These are phyloP conservation scores for Termitomyces sp. DNA, from an alignment of 768 basidiomycete genomes.

Conservation along the genomic window DNA sequence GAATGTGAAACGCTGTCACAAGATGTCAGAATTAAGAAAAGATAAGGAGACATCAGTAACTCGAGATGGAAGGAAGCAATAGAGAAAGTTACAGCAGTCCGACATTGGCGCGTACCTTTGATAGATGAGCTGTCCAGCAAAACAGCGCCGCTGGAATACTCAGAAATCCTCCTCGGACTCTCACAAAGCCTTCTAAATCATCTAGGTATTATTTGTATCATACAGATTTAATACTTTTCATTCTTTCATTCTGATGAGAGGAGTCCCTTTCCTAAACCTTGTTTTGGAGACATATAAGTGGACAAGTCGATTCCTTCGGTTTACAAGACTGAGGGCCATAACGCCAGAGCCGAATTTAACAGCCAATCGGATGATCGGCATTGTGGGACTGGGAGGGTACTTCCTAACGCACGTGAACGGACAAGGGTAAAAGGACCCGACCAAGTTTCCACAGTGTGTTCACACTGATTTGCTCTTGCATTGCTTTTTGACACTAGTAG, in stretches of 20 bases:
- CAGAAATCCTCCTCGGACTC: neutral
- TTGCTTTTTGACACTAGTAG: neutral
- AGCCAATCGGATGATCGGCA: neutral
- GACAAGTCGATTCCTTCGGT: neutral
- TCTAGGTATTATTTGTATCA: neutral
- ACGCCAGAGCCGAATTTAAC: neutral
- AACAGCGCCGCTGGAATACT: neutral
- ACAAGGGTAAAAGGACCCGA: neutral
- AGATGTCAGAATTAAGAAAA: neutral
- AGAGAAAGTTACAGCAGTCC: too few species aligned
- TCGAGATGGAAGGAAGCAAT: too few species aligned
- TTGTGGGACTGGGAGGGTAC: slow-evolving; percentile 1
- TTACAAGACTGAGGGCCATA: neutral
- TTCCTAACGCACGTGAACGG: neutral
- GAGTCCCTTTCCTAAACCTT: neutral
- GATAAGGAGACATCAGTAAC: neutral
- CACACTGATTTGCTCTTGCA: neutral
- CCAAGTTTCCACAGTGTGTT: neutral
- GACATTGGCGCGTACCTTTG: too few species aligned
- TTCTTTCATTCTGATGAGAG: neutral
- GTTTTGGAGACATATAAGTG: neutral
- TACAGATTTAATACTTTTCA: neutral
- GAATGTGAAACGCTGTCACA: neutral
- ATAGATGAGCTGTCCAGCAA: neutral
- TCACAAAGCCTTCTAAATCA: neutral